These are phyloP conservation scores for Colletotrichum scovillei DNA, from an alignment of 2,329 filamentous ascomycete genomes.

Conservation along the genomic window DNA sequence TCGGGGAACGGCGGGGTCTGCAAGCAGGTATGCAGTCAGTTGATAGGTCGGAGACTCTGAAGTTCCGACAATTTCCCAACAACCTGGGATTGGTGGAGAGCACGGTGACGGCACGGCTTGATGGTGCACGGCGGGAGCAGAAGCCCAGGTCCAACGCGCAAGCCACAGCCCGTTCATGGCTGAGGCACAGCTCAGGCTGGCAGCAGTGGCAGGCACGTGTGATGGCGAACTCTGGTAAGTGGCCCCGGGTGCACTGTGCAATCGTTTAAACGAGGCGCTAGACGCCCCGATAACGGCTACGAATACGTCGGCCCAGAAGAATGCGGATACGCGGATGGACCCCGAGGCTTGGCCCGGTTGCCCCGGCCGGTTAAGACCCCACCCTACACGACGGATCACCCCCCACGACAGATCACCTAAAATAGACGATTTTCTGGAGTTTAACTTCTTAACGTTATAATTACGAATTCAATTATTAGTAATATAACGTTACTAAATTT, in stretches of 20 bases:
- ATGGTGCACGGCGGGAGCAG: neutral
- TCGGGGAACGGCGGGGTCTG: slow-evolving; percentile 1
- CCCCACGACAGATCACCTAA: no score
- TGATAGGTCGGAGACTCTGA: slow-evolving; percentile 27
- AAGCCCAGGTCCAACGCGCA: neutral
- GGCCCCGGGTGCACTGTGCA: neutral
- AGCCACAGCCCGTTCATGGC: neutral
- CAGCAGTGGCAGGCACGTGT: neutral
- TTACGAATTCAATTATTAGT: no score
- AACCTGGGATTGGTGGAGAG: slow-evolving; percentile 16
- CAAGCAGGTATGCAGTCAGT: slow-evolving; percentile 9
- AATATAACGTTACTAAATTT: no score
- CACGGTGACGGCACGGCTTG: neutral
- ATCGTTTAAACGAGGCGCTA: slow-evolving; percentile 1
- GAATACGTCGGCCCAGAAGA: neutral
- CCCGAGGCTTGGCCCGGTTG: neutral
- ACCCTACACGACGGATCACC: no score
- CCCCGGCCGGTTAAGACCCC: neutral
- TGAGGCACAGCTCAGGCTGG: neutral
- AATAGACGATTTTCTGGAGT: no score
- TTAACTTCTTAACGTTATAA: no score
- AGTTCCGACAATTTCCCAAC: slow-evolving; percentile 15
- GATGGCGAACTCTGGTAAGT: neutral
- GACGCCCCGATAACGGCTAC: neutral
- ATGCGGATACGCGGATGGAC: neutral